Conservation (phyloP, 257 asterid genomes). For the Penstemon newberryi region DNA sequence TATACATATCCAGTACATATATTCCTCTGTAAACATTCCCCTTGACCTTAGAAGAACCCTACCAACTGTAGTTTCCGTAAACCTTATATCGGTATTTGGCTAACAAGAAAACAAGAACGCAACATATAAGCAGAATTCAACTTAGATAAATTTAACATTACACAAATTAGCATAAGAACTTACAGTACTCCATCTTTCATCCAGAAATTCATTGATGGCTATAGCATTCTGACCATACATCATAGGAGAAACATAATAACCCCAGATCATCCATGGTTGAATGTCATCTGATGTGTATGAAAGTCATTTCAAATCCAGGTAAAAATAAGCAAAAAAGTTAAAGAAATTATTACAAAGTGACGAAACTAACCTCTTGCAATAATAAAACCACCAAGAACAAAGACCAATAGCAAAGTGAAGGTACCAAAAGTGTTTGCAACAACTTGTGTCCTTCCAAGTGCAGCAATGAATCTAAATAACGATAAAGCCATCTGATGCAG, state of each 20-base stretch:
- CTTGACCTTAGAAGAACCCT: slow-evolving; percentile 80
- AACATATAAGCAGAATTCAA: slow-evolving; percentile 16
- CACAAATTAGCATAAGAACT: slow-evolving; percentile 31
- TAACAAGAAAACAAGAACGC: slow-evolving; percentile 30
- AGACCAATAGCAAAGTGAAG: slow-evolving; percentile 78
- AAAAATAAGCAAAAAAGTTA: background rate
- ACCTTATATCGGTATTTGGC: slow-evolving; percentile 59
- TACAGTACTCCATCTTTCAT: slow-evolving; percentile 82
- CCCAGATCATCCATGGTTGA: slow-evolving; percentile 85
- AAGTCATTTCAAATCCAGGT: background rate
- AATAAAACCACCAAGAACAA: slow-evolving; percentile 91
- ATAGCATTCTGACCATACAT: slow-evolving; percentile 86
- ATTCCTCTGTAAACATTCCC: slow-evolving; percentile 81
- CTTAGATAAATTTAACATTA: background rate
- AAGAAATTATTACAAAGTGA: background rate
- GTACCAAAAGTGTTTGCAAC: slow-evolving; percentile 83
- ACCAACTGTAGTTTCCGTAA: slow-evolving; percentile 75
- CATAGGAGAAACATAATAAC: slow-evolving; percentile 78
- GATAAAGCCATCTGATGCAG: slow-evolving; percentile 93
- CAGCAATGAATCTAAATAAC: slow-evolving; percentile 79
- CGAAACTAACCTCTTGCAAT: slow-evolving; percentile 68
- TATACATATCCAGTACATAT: slow-evolving; percentile 82
- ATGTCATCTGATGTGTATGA: slow-evolving; percentile 59
- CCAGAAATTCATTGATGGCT: slow-evolving; percentile 80
- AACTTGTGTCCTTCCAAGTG: slow-evolving; percentile 80